Conservation (phyloP, 805 yeast genomes). For the Yarrowia sp. region DNA sequence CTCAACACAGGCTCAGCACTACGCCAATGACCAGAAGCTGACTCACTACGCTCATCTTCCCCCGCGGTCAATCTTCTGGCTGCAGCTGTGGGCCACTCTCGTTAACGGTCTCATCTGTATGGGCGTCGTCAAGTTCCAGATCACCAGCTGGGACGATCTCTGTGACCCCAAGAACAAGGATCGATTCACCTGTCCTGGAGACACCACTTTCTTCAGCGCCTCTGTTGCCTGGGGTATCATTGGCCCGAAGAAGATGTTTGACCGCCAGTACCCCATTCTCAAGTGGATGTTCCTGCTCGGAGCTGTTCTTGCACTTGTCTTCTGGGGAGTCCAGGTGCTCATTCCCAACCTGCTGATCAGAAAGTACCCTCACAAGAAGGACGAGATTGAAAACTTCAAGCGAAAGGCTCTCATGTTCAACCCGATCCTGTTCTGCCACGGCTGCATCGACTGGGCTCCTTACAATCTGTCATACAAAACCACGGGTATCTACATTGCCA, state of each 20-base stretch:
- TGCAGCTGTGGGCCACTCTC: slow-evolving; percentile 45
- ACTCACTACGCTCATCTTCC: slow-evolving; percentile 61
- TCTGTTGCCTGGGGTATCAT: slow-evolving; percentile 48
- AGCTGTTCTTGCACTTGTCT: slow-evolving; percentile 32
- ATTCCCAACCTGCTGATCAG: slow-evolving; percentile 31
- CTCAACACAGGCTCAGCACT: slow-evolving; percentile 58
- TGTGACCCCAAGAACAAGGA: slow-evolving; percentile 29
- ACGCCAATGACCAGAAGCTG: slow-evolving; percentile 55
- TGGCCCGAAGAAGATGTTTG: slow-evolving; percentile 51
- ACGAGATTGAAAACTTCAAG: background rate
- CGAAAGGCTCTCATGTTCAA: background rate
- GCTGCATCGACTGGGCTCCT: slow-evolving; percentile 4
- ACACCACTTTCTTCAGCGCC: slow-evolving; percentile 49
- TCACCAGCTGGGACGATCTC: slow-evolving; percentile 37
- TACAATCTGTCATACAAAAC: slow-evolving; percentile 43
- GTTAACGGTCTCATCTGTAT: slow-evolving; percentile 36
- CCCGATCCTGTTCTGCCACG: slow-evolving; percentile 1
- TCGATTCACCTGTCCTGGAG: slow-evolving; percentile 41
- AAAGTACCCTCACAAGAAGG: background rate
- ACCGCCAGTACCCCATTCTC: slow-evolving; percentile 32
- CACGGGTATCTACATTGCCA: slow-evolving; percentile 45
- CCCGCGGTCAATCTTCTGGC: slow-evolving; percentile 52
- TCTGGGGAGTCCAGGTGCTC: slow-evolving; percentile 4
- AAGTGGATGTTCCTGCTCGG: slow-evolving; percentile 33
- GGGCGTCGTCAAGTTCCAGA: slow-evolving; percentile 39